phyloP scores from a whole-genome alignment of 2,329 filamentous ascomycete genomes.

The Ophiostoma australiae region DNA sequence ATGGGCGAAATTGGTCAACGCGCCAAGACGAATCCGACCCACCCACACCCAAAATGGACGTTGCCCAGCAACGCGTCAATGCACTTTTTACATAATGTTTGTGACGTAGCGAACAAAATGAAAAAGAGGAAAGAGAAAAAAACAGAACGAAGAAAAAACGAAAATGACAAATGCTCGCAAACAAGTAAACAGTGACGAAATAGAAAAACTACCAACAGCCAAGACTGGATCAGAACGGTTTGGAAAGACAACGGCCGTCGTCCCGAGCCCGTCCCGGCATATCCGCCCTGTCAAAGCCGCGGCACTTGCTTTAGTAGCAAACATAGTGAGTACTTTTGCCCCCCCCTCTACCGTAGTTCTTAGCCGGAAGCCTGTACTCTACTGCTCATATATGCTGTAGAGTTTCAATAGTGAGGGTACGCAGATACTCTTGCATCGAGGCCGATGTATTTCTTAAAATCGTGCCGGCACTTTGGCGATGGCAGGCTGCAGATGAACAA shows the following conservation, averaged over 20 bases:
- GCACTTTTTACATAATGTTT: not conserved
- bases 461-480: not conserved
- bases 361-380: not conserved
- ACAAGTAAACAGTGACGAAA: no score
- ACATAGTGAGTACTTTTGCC: not conserved
- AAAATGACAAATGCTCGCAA: no score
- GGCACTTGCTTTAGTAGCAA: not conserved
- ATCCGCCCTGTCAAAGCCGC: not conserved
- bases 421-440: not conserved
- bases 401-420: no score
- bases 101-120: not conserved
- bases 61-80: conserved; percentile 21
- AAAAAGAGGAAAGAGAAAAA: not conserved
- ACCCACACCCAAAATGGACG: not conserved
- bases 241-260: not conserved
- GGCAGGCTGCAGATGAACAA: not conserved
- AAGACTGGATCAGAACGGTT: not conserved
- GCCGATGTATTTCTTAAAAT: no score
- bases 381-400: not conserved
- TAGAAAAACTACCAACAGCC: no score
- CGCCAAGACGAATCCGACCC: conserved; percentile 15
- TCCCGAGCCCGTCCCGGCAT: not conserved
- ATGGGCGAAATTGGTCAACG: conserved; percentile 16
- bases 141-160: no score
- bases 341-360: not conserved